These are phyloP conservation scores for Cystobasidium ongulense DNA, from an alignment of 768 basidiomycete genomes.

Conservation along the genomic window DNA sequence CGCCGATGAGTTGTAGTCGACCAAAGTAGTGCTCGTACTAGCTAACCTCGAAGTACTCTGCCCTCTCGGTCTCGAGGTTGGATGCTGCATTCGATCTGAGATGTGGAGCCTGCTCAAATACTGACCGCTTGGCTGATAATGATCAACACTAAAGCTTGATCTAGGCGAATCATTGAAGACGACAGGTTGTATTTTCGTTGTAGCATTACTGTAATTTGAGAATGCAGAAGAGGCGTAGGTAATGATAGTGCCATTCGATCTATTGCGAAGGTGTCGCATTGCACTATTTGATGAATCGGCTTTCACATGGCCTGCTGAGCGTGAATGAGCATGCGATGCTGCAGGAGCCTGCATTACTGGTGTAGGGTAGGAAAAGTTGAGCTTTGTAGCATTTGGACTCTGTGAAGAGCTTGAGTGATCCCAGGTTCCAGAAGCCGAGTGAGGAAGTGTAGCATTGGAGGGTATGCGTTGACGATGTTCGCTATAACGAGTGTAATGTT, in stretches of 20 bases:
- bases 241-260: background rate
- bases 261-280: background rate
- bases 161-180: background rate
- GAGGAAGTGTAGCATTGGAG: background rate
- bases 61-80: background rate
- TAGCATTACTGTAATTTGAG: background rate
- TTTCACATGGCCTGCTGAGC: background rate
- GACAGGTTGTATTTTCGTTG: background rate
- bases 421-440: background rate
- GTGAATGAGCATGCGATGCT: background rate
- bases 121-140: background rate
- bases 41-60: background rate
- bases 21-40: background rate
- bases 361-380: background rate
- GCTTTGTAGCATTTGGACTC: background rate
- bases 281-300: background rate
- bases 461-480: background rate
- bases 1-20: background rate
- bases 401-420: background rate
- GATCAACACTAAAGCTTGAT: conserved; percentile 1
- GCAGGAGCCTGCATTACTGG: background rate
- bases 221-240: conserved; percentile 6
- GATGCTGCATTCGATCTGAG: background rate
- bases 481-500: background rate
- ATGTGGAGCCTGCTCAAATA: background rate